Conservation (phyloP, 805 yeast species). For the Wickerhamomyces chaumierensis region DNA sequence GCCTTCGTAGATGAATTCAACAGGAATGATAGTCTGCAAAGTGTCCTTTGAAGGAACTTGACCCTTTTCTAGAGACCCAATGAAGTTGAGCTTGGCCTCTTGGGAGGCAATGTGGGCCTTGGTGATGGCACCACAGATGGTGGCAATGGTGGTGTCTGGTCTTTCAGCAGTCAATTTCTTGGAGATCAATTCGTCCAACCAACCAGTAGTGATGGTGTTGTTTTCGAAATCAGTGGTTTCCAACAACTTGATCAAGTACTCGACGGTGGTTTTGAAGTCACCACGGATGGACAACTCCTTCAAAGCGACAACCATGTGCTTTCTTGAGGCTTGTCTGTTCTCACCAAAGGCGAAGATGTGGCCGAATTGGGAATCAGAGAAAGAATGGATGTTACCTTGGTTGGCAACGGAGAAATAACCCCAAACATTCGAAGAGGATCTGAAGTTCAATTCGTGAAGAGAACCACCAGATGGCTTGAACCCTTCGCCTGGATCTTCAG, state of each 20-base stretch:
- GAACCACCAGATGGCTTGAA: slow-evolving; percentile 98
- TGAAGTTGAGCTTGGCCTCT: slow-evolving; percentile 57
- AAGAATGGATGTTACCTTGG: slow-evolving; percentile 94
- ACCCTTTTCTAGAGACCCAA: slow-evolving; percentile 79
- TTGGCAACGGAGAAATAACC: slow-evolving; percentile 97
- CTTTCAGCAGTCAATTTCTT: slow-evolving; percentile 93
- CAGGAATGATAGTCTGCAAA: slow-evolving; percentile 79
- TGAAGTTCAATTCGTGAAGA: slow-evolving; percentile 88
- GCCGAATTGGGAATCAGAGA: slow-evolving; percentile 97
- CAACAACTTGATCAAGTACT: slow-evolving; percentile 84
- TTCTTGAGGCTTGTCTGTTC: slow-evolving; percentile 94
- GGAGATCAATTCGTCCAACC: slow-evolving; percentile 94
- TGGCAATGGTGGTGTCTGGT: slow-evolving; percentile 86
- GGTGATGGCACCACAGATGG: slow-evolving; percentile 96
- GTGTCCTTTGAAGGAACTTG: slow-evolving; percentile 75
- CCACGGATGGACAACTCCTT: slow-evolving; percentile 96
- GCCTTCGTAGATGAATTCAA: slow-evolving; percentile 94
- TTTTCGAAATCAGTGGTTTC: slow-evolving; percentile 96
- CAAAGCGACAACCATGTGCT: slow-evolving; percentile 97
- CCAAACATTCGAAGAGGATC: slow-evolving; percentile 98
- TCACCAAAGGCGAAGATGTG: slow-evolving; percentile 99
- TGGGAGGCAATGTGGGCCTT: slow-evolving; percentile 78
- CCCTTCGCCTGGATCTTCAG: slow-evolving; percentile 99
- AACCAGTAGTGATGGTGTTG: slow-evolving; percentile 95
- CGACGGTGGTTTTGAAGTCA: slow-evolving; percentile 97